Evolutionary conservation across 2,329 filamentous ascomycete species (phyloP).

Genomic region (Fonsecaea monophora): DNA sequence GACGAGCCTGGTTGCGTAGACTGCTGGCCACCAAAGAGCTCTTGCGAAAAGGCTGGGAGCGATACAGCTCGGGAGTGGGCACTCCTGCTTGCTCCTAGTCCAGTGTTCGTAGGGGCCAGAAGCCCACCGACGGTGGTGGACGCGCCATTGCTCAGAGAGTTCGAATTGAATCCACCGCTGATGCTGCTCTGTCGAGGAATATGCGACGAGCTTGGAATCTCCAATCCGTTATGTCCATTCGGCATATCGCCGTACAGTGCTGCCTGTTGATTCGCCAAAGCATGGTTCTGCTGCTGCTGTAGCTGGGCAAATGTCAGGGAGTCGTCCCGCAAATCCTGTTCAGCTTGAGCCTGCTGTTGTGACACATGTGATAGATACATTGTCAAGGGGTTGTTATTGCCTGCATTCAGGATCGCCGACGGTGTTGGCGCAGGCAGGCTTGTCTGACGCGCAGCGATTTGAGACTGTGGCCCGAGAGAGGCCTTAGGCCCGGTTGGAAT

Average conservation of each 20-base stretch:
- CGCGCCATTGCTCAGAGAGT: slow-evolving; percentile 58
- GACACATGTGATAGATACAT: slow-evolving; percentile 87
- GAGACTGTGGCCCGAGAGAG: slow-evolving; percentile 59
- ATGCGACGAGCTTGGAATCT: slow-evolving; percentile 45
- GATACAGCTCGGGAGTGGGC: slow-evolving; percentile 84
- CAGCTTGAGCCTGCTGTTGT: slow-evolving; percentile 65
- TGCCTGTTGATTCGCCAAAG: slow-evolving; percentile 76
- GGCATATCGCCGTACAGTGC: slow-evolving; percentile 75
- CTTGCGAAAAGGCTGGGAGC: slow-evolving; percentile 74
- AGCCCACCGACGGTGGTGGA: slow-evolving; percentile 77
- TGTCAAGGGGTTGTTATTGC: slow-evolving; percentile 83
- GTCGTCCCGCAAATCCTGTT: slow-evolving; percentile 63
- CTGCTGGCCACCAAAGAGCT: slow-evolving; percentile 57
- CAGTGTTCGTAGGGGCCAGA: slow-evolving; percentile 71
- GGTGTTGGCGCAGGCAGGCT: slow-evolving; percentile 64
- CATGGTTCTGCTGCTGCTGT: slow-evolving; percentile 68
- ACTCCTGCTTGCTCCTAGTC: slow-evolving; percentile 60
- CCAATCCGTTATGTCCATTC: slow-evolving; percentile 62
- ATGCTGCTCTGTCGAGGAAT: slow-evolving; percentile 52
- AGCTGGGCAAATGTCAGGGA: slow-evolving; percentile 51
- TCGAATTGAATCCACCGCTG: slow-evolving; percentile 40
- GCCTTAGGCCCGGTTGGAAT: slow-evolving; percentile 62
- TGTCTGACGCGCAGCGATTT: slow-evolving; percentile 61
- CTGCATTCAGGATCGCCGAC: slow-evolving; percentile 78
- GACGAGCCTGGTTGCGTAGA: slow-evolving; percentile 43